Conservation (phyloP, 805 yeast species). For the Crinitomyces ghanaensis region DNA sequence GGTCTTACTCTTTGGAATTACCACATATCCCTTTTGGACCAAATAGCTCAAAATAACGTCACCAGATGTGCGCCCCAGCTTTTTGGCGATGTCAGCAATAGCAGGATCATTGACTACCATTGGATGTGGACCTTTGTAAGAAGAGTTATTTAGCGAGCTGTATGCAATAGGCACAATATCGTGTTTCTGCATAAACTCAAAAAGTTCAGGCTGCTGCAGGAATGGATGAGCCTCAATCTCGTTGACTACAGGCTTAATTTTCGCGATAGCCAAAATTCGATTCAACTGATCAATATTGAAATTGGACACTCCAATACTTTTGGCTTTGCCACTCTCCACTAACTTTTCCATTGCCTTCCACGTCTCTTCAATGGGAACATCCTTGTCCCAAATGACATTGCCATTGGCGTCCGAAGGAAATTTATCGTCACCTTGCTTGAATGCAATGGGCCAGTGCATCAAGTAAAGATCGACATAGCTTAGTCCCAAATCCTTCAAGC, state of each 20-base stretch:
- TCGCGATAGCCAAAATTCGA: slow-evolving; percentile 35
- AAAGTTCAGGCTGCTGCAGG: slow-evolving; percentile 46
- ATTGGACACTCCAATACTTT: slow-evolving; percentile 71
- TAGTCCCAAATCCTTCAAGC: slow-evolving; percentile 33
- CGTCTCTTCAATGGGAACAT: slow-evolving; percentile 32
- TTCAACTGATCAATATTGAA: slow-evolving; percentile 44
- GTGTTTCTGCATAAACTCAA: slow-evolving; percentile 45
- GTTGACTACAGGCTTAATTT: slow-evolving; percentile 51
- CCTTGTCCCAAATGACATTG: slow-evolving; percentile 21
- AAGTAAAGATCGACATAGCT: slow-evolving; percentile 44
- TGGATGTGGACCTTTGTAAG: slow-evolving; percentile 25
- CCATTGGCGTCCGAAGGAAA: slow-evolving; percentile 12
- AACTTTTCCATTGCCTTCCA: slow-evolving; percentile 55
- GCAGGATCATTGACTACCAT: slow-evolving; percentile 44
- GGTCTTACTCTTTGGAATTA: slow-evolving; percentile 68
- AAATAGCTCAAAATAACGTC: slow-evolving; percentile 72
- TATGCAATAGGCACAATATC: slow-evolving; percentile 59
- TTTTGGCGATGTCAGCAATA: slow-evolving; percentile 46
- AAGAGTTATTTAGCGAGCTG: slow-evolving; percentile 57
- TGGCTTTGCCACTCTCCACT: slow-evolving; percentile 32
- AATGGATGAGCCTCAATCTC: slow-evolving; percentile 72
- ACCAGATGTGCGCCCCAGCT: slow-evolving; percentile 45
- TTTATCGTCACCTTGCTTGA: slow-evolving; percentile 9
- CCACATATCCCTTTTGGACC: slow-evolving; percentile 56
- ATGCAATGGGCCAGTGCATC: slow-evolving; percentile 43